Percentiles rank a stretch among this genome's conserved stretches.
phyloP scores from a whole-genome alignment of 225 moss, liverwort and hornwort species.

The Climacium dendroides region DNA sequence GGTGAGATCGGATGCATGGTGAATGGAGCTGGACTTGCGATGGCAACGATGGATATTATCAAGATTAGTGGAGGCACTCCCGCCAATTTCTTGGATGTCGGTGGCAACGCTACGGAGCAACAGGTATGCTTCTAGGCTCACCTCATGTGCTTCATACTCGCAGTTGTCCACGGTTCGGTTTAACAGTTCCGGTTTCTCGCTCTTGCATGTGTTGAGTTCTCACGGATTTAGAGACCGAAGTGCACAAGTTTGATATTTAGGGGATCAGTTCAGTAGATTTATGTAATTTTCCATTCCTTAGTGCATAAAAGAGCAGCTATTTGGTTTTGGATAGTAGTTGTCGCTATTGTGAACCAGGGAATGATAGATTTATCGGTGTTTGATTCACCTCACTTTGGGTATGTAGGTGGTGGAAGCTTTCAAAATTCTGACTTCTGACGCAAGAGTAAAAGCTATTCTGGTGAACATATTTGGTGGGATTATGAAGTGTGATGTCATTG shows the following conservation, averaged over 20 bases:
- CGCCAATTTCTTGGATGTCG: slow-evolving; percentile 95
- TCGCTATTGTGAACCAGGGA: not conserved
- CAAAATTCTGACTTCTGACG: slow-evolving; percentile 83
- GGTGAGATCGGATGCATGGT: slow-evolving; percentile 99
- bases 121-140: slow-evolving; percentile 32
- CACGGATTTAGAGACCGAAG: not conserved
- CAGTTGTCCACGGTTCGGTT: not conserved
- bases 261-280: not conserved
- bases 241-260: not conserved
- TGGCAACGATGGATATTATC: slow-evolving; percentile 99
- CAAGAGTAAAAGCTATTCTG: slow-evolving; percentile 84
- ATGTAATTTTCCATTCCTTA: not conserved
- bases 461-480: slow-evolving; percentile 99
- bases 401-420: slow-evolving; percentile 91
- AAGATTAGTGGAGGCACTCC: slow-evolving; percentile 96
- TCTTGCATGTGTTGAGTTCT: not conserved
- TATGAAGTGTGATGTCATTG: slow-evolving; percentile 98
- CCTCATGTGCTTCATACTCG: not conserved
- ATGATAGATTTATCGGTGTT: not conserved
- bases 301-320: not conserved
- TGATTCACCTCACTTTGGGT: not conserved
- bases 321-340: not conserved
- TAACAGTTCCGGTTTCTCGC: not conserved
- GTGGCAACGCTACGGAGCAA: slow-evolving; percentile 87
- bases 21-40: slow-evolving; percentile 96